A percentile compares a stretch with the other conserved stretches of the same genome.
These are phyloP conservation scores for Orobanche coerulescens DNA, from an alignment of 257 asterid species.

Conservation along the genomic window DNA sequence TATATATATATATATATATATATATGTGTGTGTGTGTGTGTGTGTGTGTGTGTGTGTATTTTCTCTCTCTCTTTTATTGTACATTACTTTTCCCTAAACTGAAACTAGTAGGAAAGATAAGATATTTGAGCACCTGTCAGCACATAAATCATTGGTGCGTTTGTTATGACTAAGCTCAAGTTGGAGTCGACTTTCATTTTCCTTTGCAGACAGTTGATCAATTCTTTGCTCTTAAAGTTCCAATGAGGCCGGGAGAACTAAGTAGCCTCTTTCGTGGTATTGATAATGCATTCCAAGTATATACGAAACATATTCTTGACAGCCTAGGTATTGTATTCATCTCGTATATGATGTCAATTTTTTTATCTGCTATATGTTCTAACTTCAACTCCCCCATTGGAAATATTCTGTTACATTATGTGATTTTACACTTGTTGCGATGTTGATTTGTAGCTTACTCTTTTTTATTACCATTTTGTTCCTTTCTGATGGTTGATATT, in stretches of 20 bases:
- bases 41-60: too few relatives aligned
- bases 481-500: too few relatives aligned
- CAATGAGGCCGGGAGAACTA: conserved; percentile 86
- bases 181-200: conserved; percentile 18
- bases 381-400: background rate
- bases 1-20: too few relatives aligned
- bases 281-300: conserved; percentile 94
- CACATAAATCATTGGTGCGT: background rate
- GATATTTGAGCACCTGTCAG: too few relatives aligned
- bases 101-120: too few relatives aligned
- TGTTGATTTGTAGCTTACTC: background rate
- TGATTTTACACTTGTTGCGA: background rate
- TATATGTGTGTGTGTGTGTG: too few relatives aligned
- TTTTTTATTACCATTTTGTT: background rate
- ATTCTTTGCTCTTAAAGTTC: conserved; percentile 83
- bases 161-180: conserved; percentile 10
- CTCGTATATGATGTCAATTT: conserved; percentile 14
- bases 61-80: too few relatives aligned
- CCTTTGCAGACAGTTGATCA: conserved; percentile 93
- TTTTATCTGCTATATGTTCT: conserved; percentile 10
- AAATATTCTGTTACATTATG: background rate
- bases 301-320: conserved; percentile 60
- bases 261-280: conserved; percentile 83
- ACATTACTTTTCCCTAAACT: too few relatives aligned
- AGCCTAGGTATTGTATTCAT: conserved; percentile 53